Conservation (phyloP, 345 rosid genomes). For the Salix caprea region DNA sequence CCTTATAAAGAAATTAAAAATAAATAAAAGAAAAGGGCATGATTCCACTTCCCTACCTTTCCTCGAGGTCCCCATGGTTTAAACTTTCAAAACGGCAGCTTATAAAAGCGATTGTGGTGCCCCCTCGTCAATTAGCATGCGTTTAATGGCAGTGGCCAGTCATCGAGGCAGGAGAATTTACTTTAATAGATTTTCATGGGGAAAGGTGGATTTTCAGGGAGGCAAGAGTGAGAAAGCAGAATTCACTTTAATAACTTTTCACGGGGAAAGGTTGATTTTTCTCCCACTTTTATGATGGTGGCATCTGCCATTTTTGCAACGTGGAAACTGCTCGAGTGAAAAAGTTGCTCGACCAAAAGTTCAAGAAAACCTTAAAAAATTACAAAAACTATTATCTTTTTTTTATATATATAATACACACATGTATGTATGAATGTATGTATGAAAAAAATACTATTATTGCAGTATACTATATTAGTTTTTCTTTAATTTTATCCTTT, state of each 20-base stretch:
- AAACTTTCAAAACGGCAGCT: too few relatives aligned
- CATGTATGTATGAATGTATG: too few relatives aligned
- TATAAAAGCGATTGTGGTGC: too few relatives aligned
- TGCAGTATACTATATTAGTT: too few relatives aligned
- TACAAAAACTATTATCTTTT: neutral
- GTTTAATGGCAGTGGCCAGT: neutral
- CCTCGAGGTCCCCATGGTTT: neutral
- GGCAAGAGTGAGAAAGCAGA: neutral
- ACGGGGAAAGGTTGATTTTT: neutral
- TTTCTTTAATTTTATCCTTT: too few relatives aligned
- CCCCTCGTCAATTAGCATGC: too few relatives aligned
- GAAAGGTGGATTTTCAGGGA: neutral
- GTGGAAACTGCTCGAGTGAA: neutral
- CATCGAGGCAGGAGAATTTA: neutral
- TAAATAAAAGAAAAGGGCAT: neutral
- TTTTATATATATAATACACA: too few relatives aligned
- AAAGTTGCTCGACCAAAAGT: neutral
- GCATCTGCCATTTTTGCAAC: neutral
- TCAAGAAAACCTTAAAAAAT: neutral
- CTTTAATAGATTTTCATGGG: neutral
- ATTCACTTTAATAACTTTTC: neutral
- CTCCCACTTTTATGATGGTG: neutral
- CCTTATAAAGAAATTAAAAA: neutral
- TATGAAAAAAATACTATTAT: too few relatives aligned
- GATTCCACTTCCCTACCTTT: neutral